phyloP scores from a whole-genome alignment of 2,329 filamentous ascomycete genomes.

The Calonectria ilicicola region DNA sequence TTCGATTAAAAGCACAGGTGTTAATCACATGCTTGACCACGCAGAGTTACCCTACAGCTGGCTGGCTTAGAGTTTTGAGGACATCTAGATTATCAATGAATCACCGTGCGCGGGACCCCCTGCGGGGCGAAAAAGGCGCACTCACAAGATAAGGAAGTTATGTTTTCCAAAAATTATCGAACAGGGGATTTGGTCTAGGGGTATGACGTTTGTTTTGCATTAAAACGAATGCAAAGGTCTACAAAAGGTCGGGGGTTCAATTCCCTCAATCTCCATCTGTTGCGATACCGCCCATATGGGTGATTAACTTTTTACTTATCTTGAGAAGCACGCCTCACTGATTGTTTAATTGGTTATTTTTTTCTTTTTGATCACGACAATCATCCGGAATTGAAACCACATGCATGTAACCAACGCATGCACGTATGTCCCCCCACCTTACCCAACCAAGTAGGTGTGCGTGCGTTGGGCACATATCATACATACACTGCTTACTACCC shows the following conservation, averaged over 20 bases:
- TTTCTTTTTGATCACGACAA: neutral
- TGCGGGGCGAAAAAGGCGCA: neutral
- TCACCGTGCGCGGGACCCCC: neutral
- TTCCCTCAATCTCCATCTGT: neutral
- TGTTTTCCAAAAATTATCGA: neutral
- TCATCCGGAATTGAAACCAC: no score
- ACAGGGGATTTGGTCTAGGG: conserved; percentile 6
- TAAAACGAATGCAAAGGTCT: neutral
- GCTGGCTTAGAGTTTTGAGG: neutral
- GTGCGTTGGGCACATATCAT: no score
- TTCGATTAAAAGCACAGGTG: no score
- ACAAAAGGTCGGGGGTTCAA: conserved; percentile 8
- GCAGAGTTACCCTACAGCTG: neutral
- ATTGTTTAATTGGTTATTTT: neutral
- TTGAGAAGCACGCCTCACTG: no score
- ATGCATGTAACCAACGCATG: no score
- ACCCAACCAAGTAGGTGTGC: no score
- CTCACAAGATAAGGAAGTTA: neutral
- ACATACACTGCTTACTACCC: no score
- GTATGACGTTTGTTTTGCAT: conserved; percentile 6
- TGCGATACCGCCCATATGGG: neutral
- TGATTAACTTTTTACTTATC: neutral
- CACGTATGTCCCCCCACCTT: no score
- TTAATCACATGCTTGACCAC: neutral
- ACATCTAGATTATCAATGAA: neutral